Base-by-base conservation (phyloP, 2,329 filamentous ascomycete species). In the Ophiosphaerella korrae region DNA sequence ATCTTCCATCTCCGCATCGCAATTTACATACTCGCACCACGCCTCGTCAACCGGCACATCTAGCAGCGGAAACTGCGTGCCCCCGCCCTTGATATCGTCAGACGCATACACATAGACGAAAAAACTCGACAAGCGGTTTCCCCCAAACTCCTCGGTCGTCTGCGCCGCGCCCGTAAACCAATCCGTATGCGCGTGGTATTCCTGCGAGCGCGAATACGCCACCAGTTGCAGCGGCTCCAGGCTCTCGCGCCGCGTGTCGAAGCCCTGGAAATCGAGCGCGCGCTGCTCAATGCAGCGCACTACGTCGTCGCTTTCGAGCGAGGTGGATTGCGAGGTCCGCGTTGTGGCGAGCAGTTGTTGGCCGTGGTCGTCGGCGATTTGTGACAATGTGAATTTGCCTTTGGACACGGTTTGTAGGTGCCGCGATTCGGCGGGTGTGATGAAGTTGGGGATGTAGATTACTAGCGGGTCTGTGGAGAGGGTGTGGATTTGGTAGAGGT, bases 1-100 rank as follows among this genome's bases (percentile, higher is more conserved):
- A 35, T 72, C 72, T 1, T 67, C 58, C 53, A 60, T 62, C 4
- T 48, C 43, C 32, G 62, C 70, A 46, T 74, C 72, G 56, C 81
- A 85, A 49, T 84, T 80, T 37, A 85, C 61, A 55, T 80, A 82
- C 49, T 77, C 72, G 65, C 82, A 84, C 83, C 83, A 85, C 48
- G 70, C 67, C 45, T 72, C 64, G 40, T 74, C 74, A 11, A 56
- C 50, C 45, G 79, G 78, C 70, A 68, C 75, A 36, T 62, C 62
- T 9, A 85, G 59, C 3, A 79, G 69, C 2, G 83, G 82, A 51
- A 86, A 86, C 53, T 84, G 78, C 21, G 83, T 85, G 2, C 82
- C 83, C 3, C 83, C 83, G 3, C 83, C 83, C 13, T 72, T 70
- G 51, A 81, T 81, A 35, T 66, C 57, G 9, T 53, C 52, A 32